Evolutionary conservation across 139 green algal species (phyloP).

Genomic region (Nannochloris sp.): DNA sequence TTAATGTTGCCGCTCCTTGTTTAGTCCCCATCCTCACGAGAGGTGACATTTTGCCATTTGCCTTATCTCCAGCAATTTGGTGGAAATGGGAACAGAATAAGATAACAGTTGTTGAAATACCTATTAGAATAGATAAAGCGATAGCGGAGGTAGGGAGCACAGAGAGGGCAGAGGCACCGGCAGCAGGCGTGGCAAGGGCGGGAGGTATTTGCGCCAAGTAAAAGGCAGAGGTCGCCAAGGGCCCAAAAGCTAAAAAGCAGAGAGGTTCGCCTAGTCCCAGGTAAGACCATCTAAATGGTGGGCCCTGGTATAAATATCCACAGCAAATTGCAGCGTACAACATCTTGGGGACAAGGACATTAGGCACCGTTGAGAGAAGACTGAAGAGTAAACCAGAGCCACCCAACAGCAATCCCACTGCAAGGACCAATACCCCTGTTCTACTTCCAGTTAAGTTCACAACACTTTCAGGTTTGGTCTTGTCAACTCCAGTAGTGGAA

Average conservation of each 20-base stretch:
- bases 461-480: constrained; percentile 83
- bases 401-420: constrained; percentile 40
- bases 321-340: constrained; percentile 71
- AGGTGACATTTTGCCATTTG: constrained; percentile 76
- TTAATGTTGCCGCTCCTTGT: constrained; percentile 20
- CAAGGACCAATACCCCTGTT: constrained; percentile 24
- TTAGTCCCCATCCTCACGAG: constrained; percentile 71
- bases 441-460: constrained; percentile 68
- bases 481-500: constrained; percentile 81
- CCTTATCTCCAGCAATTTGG: constrained; percentile 72
- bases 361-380: constrained; percentile 18
- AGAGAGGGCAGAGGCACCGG: background rate
- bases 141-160: background rate
- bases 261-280: constrained; percentile 94
- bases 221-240: constrained; percentile 85
- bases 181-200: background rate
- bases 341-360: constrained; percentile 38
- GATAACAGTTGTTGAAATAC: constrained; percentile 80
- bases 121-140: constrained; percentile 52
- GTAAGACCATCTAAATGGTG: constrained; percentile 93
- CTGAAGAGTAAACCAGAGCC: constrained; percentile 44
- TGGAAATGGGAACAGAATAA: constrained; percentile 96
- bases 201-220: constrained; percentile 66
- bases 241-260: constrained; percentile 95
- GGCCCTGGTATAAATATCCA: constrained; percentile 96